Evolutionary conservation across 768 basidiomycete species (phyloP).

Genomic region (Lepiota brunneoincarnata): DNA sequence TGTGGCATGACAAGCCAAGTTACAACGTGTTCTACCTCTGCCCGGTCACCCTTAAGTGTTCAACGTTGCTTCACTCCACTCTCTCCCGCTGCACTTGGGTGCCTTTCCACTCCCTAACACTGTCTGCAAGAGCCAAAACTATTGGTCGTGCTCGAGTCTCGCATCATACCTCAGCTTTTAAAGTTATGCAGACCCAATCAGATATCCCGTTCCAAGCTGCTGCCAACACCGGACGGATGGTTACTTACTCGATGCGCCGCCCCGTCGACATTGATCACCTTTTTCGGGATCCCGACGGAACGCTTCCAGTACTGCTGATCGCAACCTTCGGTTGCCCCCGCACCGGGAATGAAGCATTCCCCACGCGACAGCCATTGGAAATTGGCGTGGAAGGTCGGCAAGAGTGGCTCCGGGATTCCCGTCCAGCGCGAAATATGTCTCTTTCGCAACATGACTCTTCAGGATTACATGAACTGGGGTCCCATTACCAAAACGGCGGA

Average conservation of each 20-base stretch:
- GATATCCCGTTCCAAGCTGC: not conserved
- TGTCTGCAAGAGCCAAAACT: not conserved
- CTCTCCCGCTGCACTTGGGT: not conserved
- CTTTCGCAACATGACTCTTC: constrained; percentile 6
- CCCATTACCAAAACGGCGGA: constrained; percentile 11
- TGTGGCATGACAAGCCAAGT: constrained; percentile 3
- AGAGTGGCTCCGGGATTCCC: constrained; percentile 5
- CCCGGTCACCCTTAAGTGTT: constrained; percentile 1
- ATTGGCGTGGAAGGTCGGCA: constrained; percentile 12
- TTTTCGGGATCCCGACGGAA: constrained; percentile 7
- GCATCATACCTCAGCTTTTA: not conserved
- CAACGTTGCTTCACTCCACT: constrained; percentile 5
- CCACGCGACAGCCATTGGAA: constrained; percentile 11
- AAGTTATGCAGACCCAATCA: not conserved
- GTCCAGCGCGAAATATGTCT: constrained; percentile 11
- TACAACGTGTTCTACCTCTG: constrained; percentile 10
- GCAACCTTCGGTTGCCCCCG: constrained; percentile 4
- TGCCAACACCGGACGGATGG: not conserved
- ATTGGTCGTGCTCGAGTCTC: not conserved
- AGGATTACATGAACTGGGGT: constrained; percentile 11
- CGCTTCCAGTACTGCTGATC: constrained; percentile 7
- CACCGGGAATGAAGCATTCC: not conserved
- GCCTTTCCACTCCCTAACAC: not conserved
- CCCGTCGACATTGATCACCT: constrained; percentile 12
- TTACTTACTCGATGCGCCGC: constrained; percentile 12